Conservation (phyloP, 2,329 filamentous ascomycete genomes). For the Pyrenochaeta sp. region DNA sequence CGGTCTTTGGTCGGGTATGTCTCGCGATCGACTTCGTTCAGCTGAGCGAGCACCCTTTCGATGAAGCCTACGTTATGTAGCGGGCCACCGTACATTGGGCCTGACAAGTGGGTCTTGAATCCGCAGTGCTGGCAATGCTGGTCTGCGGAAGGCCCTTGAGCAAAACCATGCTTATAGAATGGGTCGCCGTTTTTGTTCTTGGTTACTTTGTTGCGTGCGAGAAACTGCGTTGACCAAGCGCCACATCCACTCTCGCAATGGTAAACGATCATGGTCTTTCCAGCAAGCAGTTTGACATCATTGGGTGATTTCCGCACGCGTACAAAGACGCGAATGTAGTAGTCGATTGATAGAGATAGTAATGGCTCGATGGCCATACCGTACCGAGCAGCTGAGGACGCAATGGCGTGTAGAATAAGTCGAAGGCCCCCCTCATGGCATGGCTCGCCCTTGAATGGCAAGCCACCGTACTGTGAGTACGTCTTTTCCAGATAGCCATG, state of each 20-base stretch:
- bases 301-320: conserved; percentile 80
- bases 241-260: conserved; percentile 91
- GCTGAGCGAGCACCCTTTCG: conserved; percentile 75
- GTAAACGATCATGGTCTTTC: conserved; percentile 93
- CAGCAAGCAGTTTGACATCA: conserved; percentile 87
- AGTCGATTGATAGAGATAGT: conserved; percentile 93
- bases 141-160: conserved; percentile 73
- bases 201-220: conserved; percentile 73
- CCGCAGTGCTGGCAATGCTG: conserved; percentile 83
- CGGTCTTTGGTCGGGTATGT: conserved; percentile 82
- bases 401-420: conserved; percentile 83
- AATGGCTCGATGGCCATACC: conserved; percentile 89
- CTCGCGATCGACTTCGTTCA: conserved; percentile 71
- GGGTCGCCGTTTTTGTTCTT: conserved; percentile 72
- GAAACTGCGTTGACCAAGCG: conserved; percentile 84
- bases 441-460: conserved; percentile 82
- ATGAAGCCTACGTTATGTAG: conserved; percentile 88
- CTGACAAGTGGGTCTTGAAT: conserved; percentile 83
- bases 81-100: conserved; percentile 94
- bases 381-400: conserved; percentile 81
- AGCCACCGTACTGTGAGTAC: conserved; percentile 90
- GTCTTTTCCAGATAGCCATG: conserved; percentile 94
- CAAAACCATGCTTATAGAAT: conserved; percentile 81
- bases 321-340: conserved; percentile 90
- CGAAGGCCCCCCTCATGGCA: conserved; percentile 91